A percentile compares a stretch with the other conserved stretches of the same genome.
These are phyloP conservation scores for Symbiotaphrina buchneri DNA, from an alignment of 495 filamentous ascomycete species.

Conservation along the genomic window DNA sequence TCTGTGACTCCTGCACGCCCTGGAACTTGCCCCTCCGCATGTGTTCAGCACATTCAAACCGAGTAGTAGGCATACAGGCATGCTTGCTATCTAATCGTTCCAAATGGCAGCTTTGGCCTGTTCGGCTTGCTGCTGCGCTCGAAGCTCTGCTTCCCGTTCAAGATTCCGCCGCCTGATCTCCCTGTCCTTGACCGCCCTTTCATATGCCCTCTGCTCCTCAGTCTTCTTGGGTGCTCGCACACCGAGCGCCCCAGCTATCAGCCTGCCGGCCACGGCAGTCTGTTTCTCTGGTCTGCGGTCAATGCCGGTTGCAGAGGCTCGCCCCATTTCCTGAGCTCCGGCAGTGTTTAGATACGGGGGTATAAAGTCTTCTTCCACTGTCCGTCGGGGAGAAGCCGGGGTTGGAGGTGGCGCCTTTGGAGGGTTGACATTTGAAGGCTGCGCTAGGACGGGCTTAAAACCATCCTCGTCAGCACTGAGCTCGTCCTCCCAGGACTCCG, in stretches of 20 bases:
- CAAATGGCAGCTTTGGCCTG: constrained; percentile 54
- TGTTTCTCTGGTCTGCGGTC: constrained; percentile 65
- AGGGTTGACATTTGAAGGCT: neutral
- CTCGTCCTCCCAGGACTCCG: constrained; percentile 5
- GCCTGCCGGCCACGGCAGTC: constrained; percentile 65
- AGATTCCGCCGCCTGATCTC: constrained; percentile 56
- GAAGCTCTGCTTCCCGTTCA: constrained; percentile 41
- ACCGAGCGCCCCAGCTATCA: constrained; percentile 81
- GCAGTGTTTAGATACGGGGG: neutral
- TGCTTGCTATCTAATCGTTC: constrained; percentile 58
- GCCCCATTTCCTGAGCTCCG: neutral
- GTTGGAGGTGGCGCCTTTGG: constrained; percentile 4
- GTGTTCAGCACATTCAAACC: no score
- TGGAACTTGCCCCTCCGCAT: no score
- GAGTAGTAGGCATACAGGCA: no score
- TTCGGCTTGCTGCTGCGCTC: constrained; percentile 43
- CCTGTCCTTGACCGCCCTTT: constrained; percentile 61
- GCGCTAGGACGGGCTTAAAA: neutral
- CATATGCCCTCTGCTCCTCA: constrained; percentile 77
- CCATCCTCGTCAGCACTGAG: constrained; percentile 3
- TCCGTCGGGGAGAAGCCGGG: neutral
- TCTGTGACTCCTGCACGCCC: no score
- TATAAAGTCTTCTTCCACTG: neutral
- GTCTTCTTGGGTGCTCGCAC: constrained; percentile 59
- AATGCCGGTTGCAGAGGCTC: neutral